A percentile compares a stretch with the other conserved stretches of the same genome.
These are phyloP conservation scores for Microglena sp. DNA, from an alignment of 139 green algal genomes.

Conservation along the genomic window DNA sequence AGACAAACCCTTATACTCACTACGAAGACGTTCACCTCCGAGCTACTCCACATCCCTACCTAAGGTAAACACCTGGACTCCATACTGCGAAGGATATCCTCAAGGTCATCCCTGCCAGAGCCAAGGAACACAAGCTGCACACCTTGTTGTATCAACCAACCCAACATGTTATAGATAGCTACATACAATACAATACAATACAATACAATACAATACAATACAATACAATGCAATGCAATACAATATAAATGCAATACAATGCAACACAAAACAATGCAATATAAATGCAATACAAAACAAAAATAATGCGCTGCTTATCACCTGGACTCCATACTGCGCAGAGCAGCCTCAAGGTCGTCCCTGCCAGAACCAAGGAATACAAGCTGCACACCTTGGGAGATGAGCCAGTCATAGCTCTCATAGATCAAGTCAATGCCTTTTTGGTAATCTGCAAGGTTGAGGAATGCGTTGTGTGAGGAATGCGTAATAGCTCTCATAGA, in stretches of 20 bases:
- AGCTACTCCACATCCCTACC: neutral
- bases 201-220: too few species aligned
- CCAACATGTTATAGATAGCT: too few species aligned
- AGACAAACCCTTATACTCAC: too few species aligned
- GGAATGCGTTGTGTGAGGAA: too few species aligned
- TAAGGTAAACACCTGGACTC: constrained; percentile 29
- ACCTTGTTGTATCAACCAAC: constrained; percentile 71
- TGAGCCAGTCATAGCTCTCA: constrained; percentile 80
- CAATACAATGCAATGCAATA: too few species aligned
- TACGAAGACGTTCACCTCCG: too few species aligned
- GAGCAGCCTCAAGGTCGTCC: constrained; percentile 74
- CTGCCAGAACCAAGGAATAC: constrained; percentile 87
- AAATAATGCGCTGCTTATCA: too few species aligned
- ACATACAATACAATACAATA: too few species aligned
- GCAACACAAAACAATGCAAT: too few species aligned
- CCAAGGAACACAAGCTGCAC: constrained; percentile 94
- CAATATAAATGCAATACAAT: too few species aligned
- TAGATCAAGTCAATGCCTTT: constrained; percentile 97
- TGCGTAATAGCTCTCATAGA: constrained; percentile 77
- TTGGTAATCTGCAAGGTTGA: constrained; percentile 68
- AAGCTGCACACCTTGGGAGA: constrained; percentile 76
- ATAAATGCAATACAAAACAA: too few species aligned
- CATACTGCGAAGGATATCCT: constrained; percentile 63
- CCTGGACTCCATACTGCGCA: constrained; percentile 59
- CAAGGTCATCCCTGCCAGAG: constrained; percentile 78